phyloP scores from a whole-genome alignment of 352 stramenopile genomes.

The Peronospora farinosa region DNA sequence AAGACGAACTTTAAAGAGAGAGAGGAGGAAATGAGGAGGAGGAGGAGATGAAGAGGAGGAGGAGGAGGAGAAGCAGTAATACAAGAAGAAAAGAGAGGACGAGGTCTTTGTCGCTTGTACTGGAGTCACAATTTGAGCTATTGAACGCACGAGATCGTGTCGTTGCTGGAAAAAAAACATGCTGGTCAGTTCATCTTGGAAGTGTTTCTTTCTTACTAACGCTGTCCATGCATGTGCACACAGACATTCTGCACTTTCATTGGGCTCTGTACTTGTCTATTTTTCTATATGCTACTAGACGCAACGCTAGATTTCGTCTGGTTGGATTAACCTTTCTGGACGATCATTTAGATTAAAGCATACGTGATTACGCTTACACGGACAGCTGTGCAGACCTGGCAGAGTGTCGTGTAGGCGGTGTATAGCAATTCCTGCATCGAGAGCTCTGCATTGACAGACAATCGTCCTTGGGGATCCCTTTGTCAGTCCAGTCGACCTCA shows the following conservation, averaged over 20 bases:
- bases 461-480: too few species aligned
- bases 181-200: background rate
- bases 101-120: background rate
- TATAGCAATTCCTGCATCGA: constrained; percentile 83
- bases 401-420: constrained; percentile 79
- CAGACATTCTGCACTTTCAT: too few species aligned
- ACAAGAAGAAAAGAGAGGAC: constrained; percentile 10
- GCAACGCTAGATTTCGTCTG: background rate
- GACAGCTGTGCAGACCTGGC: constrained; percentile 59
- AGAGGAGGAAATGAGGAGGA: background rate
- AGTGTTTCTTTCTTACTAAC: background rate
- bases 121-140: too few species aligned
- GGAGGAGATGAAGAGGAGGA: background rate
- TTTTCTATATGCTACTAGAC: too few species aligned
- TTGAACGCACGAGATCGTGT: too few species aligned
- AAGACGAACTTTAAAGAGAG: constrained; percentile 38
- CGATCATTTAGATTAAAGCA: background rate
- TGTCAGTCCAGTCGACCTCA: too few species aligned
- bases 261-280: too few species aligned
- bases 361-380: constrained; percentile 9
- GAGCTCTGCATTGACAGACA: constrained; percentile 47
- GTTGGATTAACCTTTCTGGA: background rate
- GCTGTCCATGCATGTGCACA: too few species aligned
- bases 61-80: constrained; percentile 10
- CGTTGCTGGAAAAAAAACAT: too few species aligned